These are phyloP conservation scores for Phytophthora pluvialis DNA, from an alignment of 352 stramenopile species.

Conservation along the genomic window DNA sequence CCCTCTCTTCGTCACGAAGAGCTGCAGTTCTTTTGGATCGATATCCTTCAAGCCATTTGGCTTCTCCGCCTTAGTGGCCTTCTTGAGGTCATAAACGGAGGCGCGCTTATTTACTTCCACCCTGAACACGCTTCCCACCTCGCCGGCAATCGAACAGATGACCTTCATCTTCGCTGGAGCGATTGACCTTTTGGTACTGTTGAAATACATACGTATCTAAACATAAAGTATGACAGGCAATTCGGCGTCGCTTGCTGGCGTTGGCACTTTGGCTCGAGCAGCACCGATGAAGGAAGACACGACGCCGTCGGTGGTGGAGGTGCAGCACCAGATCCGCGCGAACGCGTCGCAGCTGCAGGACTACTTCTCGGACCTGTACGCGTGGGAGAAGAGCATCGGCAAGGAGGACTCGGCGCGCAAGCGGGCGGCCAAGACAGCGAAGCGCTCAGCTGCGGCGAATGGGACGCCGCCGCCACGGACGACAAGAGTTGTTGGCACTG, in stretches of 20 bases:
- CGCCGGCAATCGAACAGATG: too few species aligned
- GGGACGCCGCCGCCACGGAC: slow-evolving; percentile 33
- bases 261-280: not conserved
- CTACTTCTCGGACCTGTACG: slow-evolving; percentile 79
- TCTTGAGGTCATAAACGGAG: too few species aligned
- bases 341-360: slow-evolving; percentile 82
- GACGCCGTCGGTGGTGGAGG: slow-evolving; percentile 49
- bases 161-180: not conserved
- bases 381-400: slow-evolving; percentile 77
- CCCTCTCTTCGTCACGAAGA: too few species aligned
- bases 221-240: not conserved
- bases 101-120: too few species aligned
- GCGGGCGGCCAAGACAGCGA: slow-evolving; percentile 15
- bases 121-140: too few species aligned
- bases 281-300: slow-evolving; percentile 30
- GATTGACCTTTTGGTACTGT: too few species aligned
- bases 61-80: too few species aligned
- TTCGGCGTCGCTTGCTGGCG: slow-evolving; percentile 9
- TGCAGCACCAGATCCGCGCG: slow-evolving; percentile 85
- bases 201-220: too few species aligned
- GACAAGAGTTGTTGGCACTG: slow-evolving; percentile 6
- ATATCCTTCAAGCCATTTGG: too few species aligned
- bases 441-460: slow-evolving; percentile 4
- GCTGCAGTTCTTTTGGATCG: too few species aligned
- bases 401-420: slow-evolving; percentile 58